A percentile compares a stretch with the other conserved stretches of the same genome.
Evolutionary conservation across 257 asterid species (phyloP).

Genomic region (Capsicum rhomboideum): DNA sequence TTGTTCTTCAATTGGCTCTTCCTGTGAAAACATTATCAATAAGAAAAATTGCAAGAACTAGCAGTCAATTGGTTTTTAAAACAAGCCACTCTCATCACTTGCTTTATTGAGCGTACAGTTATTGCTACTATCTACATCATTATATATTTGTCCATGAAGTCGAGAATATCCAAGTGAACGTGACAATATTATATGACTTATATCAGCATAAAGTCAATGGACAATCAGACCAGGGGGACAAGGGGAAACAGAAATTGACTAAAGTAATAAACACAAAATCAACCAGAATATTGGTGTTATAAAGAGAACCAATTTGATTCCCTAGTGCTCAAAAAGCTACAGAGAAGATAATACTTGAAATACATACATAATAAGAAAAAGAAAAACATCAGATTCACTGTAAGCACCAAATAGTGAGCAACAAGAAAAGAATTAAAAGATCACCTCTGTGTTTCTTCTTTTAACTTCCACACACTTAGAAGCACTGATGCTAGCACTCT

Average conservation of each 20-base stretch:
- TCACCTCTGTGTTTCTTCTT: constrained; percentile 48
- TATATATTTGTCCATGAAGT: background rate
- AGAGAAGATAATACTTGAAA: background rate
- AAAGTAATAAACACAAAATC: background rate
- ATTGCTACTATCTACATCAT: background rate
- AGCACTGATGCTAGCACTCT: constrained; percentile 91
- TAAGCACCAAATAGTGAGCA: background rate
- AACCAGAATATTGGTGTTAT: background rate
- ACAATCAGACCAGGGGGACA: background rate
- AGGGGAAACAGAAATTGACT: background rate
- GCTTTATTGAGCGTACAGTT: background rate
- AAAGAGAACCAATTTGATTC: background rate
- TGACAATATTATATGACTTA: background rate
- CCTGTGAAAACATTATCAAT: constrained; percentile 10
- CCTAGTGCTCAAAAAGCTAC: background rate
- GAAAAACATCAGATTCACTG: background rate
- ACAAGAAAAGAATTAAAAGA: background rate
- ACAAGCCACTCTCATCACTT: background rate
- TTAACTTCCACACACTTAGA: constrained; percentile 78
- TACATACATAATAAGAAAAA: background rate
- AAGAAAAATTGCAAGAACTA: background rate
- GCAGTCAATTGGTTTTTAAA: background rate
- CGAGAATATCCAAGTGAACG: background rate
- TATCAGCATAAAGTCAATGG: background rate
- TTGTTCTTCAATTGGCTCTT: constrained; percentile 29